phyloP scores from a whole-genome alignment of 352 stramenopile species.

The Phytophthora syringae region DNA sequence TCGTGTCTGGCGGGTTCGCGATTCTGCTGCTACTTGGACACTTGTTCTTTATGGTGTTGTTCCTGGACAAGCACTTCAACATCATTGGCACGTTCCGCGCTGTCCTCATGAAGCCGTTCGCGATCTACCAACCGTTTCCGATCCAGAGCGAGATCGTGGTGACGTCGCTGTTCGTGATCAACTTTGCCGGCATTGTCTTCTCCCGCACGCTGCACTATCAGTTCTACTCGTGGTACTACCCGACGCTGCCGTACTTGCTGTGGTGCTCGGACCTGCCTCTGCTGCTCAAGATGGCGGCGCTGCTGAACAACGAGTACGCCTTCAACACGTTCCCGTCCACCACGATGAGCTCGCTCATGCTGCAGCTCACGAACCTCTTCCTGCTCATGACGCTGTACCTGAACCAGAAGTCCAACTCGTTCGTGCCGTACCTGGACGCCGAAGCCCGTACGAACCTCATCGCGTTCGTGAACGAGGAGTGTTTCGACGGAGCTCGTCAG shows the following conservation, averaged over 20 bases:
- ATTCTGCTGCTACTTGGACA: conserved; percentile 64
- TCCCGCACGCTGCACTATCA: conserved; percentile 98
- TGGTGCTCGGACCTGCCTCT: conserved; percentile 90
- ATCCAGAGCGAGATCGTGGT: conserved; percentile 87
- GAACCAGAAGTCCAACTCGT: conserved; percentile 65
- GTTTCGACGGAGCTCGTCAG: conserved; percentile 76
- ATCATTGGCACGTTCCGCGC: conserved; percentile 78
- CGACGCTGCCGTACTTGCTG: conserved; percentile 94
- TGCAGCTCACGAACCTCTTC: conserved; percentile 93
- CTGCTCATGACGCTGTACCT: conserved; percentile 83
- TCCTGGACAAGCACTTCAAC: conserved; percentile 86
- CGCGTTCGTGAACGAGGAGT: conserved; percentile 77
- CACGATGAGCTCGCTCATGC: conserved; percentile 84
- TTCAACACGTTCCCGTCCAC: conserved; percentile 98
- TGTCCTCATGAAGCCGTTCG: conserved; percentile 74
- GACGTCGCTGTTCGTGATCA: conserved; percentile 90
- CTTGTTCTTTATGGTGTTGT: conserved; percentile 74
- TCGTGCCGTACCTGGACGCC: conserved; percentile 82
- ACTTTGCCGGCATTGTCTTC: conserved; percentile 98
- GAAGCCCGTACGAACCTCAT: conserved; percentile 73
- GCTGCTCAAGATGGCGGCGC: conserved; percentile 83
- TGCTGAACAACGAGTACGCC: conserved; percentile 87
- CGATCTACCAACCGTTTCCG: conserved; percentile 78
- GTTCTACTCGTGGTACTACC: conserved; percentile 98
- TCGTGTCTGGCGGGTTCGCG: conserved; percentile 75